Evolutionary conservation across 1,139 yeast species (phyloP), one percentile per base, ranked within the genome.

Genomic region (Arxiozyma heterogenica): DNA sequence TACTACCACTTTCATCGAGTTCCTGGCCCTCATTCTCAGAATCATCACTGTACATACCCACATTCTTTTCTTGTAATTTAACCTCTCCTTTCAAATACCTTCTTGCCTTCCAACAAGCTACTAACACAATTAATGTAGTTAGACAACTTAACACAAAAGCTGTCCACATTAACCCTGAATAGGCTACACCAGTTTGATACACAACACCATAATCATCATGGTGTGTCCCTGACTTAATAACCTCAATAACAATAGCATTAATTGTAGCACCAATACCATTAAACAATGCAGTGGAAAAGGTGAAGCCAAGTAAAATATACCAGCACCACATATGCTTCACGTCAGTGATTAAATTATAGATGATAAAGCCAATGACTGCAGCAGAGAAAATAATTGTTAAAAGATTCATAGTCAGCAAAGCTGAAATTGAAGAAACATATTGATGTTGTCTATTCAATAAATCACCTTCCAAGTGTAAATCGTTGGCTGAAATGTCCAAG

Each of bases 381-480:
- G 63, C 59, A 2, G 62, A 30, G 17, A 52, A 34, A n/a, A 65
- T 53, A 46, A 65, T 59, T 9, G 63, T 45, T 34, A 66, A 44
- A 6, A 66, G 49, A 51, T 60, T 59, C 58, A 65, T 58, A 6
- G 69, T 61, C 43, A 66, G 54, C 20, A 59, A 54, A 7, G 69
- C 67, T 41, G 57, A 59, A 34, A 66, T 57, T 9, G 67, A 62
- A 18, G 70, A 68, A 25, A 62, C 66, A 51, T 66, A 66, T 50
- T 63, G 60, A 51, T 62, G 63, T 55, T 66, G 60, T 51, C 62
- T 63, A 22, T 59, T 43, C 52, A 59, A 59, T 54, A 66, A 53
- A 43, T 62, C 55, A 55, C 70, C 70, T 30, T 61, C 64, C 44
- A 68, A 54, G 49, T 65, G 57, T 34, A 68, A 53, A 38, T 67